phyloP scores from a whole-genome alignment of 163 green algal genomes.

The Chlamydomonas reinhardtii region DNA sequence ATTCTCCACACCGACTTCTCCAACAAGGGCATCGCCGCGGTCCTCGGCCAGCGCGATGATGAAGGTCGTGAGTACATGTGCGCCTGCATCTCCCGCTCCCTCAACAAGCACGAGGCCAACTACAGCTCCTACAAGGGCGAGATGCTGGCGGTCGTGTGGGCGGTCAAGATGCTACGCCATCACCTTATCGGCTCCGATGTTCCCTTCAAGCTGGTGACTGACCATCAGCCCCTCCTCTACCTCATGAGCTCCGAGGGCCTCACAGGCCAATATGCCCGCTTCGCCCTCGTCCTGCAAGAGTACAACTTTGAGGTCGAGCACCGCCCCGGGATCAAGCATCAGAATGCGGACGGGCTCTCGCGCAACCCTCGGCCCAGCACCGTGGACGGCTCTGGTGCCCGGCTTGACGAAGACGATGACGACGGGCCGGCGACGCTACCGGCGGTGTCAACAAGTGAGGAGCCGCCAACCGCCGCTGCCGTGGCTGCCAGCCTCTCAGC shows the following conservation, averaged over 20 bases:
- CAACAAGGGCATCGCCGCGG: constrained; percentile 7
- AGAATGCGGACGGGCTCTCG: constrained; percentile 44
- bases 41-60: constrained; percentile 34
- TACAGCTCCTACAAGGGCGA: constrained; percentile 56
- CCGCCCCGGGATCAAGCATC: constrained; percentile 26
- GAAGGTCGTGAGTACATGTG: constrained; percentile 48
- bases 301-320: constrained; percentile 50
- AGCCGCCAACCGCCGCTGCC: too few relatives aligned
- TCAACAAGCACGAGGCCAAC: constrained; percentile 50
- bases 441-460: too few relatives aligned
- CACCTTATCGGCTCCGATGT: constrained; percentile 38
- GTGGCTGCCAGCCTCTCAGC: too few relatives aligned
- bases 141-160: constrained; percentile 42
- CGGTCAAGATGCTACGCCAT: constrained; percentile 34
- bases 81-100: constrained; percentile 47
- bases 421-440: too few relatives aligned
- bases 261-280: constrained; percentile 46
- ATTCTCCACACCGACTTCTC: constrained; percentile 51
- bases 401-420: neutral
- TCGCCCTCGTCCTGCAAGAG: constrained; percentile 49
- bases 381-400: neutral
- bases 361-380: constrained; percentile 18
- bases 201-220: constrained; percentile 46
- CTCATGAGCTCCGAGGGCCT: constrained; percentile 42
- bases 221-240: constrained; percentile 54